phyloP scores from a whole-genome alignment of 176 grass and related monocot species.

The Tuctoria greenei region DNA sequence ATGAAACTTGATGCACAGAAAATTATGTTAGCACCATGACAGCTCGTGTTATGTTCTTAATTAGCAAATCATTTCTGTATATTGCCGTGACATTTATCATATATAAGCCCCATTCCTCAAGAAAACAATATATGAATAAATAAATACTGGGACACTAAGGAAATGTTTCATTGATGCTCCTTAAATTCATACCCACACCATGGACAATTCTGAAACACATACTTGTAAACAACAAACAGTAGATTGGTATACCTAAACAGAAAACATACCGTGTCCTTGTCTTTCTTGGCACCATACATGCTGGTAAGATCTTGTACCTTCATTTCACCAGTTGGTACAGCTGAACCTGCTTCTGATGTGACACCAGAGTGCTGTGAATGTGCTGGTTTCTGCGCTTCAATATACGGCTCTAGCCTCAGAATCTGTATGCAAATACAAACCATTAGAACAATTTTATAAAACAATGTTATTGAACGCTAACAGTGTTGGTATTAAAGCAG shows the following conservation, averaged over 20 bases:
- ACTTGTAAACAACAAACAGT: conserved; percentile 10
- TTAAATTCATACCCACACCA: neutral
- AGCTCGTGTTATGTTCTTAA: neutral
- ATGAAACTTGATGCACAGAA: neutral
- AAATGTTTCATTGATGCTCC: neutral
- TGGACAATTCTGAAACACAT: neutral
- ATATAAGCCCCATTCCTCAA: neutral
- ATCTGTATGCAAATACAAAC: conserved; percentile 58
- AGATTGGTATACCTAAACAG: neutral
- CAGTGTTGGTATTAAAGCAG: neutral
- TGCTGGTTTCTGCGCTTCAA: conserved; percentile 33
- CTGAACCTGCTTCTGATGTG: conserved; percentile 46
- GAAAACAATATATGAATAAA: neutral
- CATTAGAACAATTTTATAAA: neutral
- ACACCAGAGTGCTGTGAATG: conserved; percentile 53
- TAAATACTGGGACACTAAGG: neutral
- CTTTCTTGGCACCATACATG: conserved; percentile 60
- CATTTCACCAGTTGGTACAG: conserved; percentile 44
- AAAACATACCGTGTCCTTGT: conserved; percentile 56
- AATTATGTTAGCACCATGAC: neutral
- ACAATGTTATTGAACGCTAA: neutral
- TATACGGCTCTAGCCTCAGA: conserved; percentile 76
- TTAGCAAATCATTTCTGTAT: neutral
- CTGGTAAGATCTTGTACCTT: conserved; percentile 56
- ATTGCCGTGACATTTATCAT: neutral